Percentiles rank a stretch among this genome's conserved stretches.
These are phyloP conservation scores for Chalaropsis ovoidea DNA, from an alignment of 2,329 filamentous ascomycete species.

Conservation along the genomic window DNA sequence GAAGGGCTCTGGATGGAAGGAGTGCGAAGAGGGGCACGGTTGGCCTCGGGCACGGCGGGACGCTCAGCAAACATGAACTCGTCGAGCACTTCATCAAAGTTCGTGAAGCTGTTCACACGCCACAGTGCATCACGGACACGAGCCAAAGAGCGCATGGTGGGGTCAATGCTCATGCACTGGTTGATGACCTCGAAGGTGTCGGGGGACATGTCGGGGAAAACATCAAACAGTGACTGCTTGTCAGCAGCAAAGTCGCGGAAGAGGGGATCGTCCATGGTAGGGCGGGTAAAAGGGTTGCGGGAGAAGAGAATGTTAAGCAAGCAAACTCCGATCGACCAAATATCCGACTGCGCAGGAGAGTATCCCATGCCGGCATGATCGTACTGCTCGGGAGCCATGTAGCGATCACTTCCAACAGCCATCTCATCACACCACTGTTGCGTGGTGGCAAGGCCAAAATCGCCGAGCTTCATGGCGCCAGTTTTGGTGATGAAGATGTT, in stretches of 20 bases:
- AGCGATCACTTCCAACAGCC: slow-evolving; percentile 92
- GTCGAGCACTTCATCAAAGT: slow-evolving; percentile 67
- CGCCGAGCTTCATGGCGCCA: slow-evolving; percentile 88
- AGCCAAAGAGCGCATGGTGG: slow-evolving; percentile 71
- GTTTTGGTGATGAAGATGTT: slow-evolving; percentile 90
- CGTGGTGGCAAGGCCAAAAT: slow-evolving; percentile 86
- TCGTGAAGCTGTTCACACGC: slow-evolving; percentile 82
- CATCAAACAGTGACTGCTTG: slow-evolving; percentile 91
- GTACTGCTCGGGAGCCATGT: slow-evolving; percentile 98
- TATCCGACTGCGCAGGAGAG: slow-evolving; percentile 82
- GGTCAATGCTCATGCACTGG: slow-evolving; percentile 84
- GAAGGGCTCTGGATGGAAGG: slow-evolving; percentile 83
- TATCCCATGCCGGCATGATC: slow-evolving; percentile 81
- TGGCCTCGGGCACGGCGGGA: slow-evolving; percentile 68
- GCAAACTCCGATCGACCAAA: slow-evolving; percentile 96
- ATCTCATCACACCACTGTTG: slow-evolving; percentile 86
- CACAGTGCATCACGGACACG: slow-evolving; percentile 68
- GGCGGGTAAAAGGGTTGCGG: slow-evolving; percentile 87
- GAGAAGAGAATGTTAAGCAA: slow-evolving; percentile 94
- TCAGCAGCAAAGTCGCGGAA: slow-evolving; percentile 90
- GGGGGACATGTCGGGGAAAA: slow-evolving; percentile 97
- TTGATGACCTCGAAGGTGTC: slow-evolving; percentile 92
- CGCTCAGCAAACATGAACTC: slow-evolving; percentile 84
- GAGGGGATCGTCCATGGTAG: slow-evolving; percentile 79
- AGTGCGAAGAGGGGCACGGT: slow-evolving; percentile 89